These are phyloP conservation scores for Penicillium lividum DNA, from an alignment of 495 filamentous ascomycete genomes.

Conservation along the genomic window DNA sequence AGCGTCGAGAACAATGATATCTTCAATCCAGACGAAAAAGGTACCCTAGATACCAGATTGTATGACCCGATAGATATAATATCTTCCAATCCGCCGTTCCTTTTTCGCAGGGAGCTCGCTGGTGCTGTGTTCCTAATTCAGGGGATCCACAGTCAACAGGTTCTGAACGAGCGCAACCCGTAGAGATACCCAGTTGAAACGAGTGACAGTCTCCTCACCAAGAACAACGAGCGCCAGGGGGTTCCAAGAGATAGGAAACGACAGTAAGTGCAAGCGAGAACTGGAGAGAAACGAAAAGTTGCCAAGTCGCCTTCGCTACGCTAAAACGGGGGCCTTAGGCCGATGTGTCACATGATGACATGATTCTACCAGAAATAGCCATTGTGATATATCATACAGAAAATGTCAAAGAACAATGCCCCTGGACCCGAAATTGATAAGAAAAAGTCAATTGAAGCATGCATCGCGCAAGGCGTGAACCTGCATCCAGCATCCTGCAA, in stretches of 20 bases:
- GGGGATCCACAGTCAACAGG: background rate
- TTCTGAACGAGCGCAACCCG: constrained; percentile 5
- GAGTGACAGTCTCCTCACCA: constrained; percentile 20
- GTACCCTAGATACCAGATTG: background rate
- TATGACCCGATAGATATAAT: background rate
- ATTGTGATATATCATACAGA: constrained; percentile 31
- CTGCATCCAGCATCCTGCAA: constrained; percentile 5
- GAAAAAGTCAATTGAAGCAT: constrained; percentile 19
- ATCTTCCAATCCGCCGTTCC: background rate
- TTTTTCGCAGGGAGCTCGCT: constrained; percentile 1
- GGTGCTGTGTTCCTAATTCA: constrained; percentile 6
- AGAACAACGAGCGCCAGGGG: constrained; percentile 15
- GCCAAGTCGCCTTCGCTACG: constrained; percentile 16
- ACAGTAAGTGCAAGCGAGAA: constrained; percentile 22
- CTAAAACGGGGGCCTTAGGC: constrained; percentile 15
- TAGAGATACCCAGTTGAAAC: constrained; percentile 17
- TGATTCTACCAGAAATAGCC: constrained; percentile 26
- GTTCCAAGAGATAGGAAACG: constrained; percentile 4
- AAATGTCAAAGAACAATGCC: constrained; percentile 13
- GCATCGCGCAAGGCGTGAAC: constrained; percentile 16
- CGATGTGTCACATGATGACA: constrained; percentile 27
- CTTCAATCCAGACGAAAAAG: background rate
- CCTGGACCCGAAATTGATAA: constrained; percentile 14
- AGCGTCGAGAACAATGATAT: constrained; percentile 8
- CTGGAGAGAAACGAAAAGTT: constrained; percentile 19